Evolutionary conservation across 257 asterid species (phyloP), one percentile per base, ranked within the genome.

Genomic region (Primulina eburnea): DNA sequence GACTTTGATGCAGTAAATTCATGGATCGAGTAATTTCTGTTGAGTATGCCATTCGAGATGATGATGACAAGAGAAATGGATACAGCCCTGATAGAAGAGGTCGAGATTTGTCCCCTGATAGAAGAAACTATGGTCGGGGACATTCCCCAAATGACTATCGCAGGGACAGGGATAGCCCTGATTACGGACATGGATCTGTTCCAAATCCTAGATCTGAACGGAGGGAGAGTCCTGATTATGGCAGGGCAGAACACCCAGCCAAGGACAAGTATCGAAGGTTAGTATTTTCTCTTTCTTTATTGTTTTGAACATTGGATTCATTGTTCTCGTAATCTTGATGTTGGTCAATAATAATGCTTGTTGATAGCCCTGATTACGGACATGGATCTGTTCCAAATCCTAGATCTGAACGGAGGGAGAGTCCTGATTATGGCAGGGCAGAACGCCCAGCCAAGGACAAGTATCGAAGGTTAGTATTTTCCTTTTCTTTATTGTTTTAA

Each of bases 341-440:
- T 26, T 52, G 32, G 16, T 64, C 8, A 4, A 40, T 35, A 17
- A 35, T 73, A 65, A 66, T 35, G 6, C 63, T n/a, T n/a, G n/a
- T n/a, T n/a, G 96, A 89, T 61, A 91, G 97, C 82, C 97, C 97
- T 72, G 97, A 91, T 73, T 89, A 91, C 73, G 97, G 97, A 24
- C 97, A 77, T 75, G 96, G 92, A 62, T 73, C 92, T 37, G 71
- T 81, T 37, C 96, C 89, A 61, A 87, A 68, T 72, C 82, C 97
- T 17, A 85, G 95, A 77, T 71, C 81, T 16, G 88, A 76, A 50
- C 69, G 82, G 28, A 84, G 95, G 80, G 77, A 70, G 32, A 85
- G 93, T 65, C 95, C 92, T 20, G 83, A 75, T 26, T 85, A 85
- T 62, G 87, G 79, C 65, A 82, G 87, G 78, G 88, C 82, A 12